These are phyloP conservation scores for Synchytrium microbalum DNA, from an alignment of 371 early-diverging fungal genomes.

Conservation along the genomic window DNA sequence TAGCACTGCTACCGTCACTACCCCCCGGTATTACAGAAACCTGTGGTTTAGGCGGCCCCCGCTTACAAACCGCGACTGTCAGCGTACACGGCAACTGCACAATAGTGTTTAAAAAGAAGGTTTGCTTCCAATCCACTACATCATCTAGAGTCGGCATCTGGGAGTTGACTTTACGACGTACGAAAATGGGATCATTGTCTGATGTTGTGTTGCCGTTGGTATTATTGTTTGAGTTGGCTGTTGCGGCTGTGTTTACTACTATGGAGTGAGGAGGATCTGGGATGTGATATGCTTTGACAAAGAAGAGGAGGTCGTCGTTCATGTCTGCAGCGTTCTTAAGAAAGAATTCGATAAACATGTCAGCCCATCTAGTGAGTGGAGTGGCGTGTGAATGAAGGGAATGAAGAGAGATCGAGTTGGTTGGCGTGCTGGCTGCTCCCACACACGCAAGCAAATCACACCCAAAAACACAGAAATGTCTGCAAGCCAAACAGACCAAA, in stretches of 20 bases:
- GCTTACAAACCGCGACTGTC: constrained; percentile 66
- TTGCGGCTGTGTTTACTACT: neutral
- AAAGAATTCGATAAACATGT: constrained; percentile 57
- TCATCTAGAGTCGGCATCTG: constrained; percentile 49
- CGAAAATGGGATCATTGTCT: constrained; percentile 59
- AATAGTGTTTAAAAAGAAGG: constrained; percentile 74
- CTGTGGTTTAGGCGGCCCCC: constrained; percentile 21
- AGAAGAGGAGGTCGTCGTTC: constrained; percentile 69
- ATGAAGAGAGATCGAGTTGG: neutral
- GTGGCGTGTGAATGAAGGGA: too few relatives aligned
- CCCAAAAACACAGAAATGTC: too few relatives aligned
- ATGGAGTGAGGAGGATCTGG: constrained; percentile 8
- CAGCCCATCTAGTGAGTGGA: constrained; percentile 41
- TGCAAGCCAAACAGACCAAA: too few relatives aligned
- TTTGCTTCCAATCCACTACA: constrained; percentile 73
- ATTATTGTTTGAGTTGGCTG: neutral
- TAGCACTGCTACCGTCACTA: too few relatives aligned
- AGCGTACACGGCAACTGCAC: constrained; percentile 76
- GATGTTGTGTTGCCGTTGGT: constrained; percentile 12
- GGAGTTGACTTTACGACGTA: constrained; percentile 49
- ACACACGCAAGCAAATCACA: too few relatives aligned
- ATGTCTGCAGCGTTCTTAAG: constrained; percentile 45
- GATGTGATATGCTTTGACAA: constrained; percentile 40
- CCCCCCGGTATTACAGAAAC: neutral
- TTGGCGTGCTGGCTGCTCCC: too few relatives aligned